A percentile compares a stretch with the other conserved stretches of the same genome.
Conservation (phyloP, 805 yeast genomes). For the Saccharomyces kudriavzevii region DNA sequence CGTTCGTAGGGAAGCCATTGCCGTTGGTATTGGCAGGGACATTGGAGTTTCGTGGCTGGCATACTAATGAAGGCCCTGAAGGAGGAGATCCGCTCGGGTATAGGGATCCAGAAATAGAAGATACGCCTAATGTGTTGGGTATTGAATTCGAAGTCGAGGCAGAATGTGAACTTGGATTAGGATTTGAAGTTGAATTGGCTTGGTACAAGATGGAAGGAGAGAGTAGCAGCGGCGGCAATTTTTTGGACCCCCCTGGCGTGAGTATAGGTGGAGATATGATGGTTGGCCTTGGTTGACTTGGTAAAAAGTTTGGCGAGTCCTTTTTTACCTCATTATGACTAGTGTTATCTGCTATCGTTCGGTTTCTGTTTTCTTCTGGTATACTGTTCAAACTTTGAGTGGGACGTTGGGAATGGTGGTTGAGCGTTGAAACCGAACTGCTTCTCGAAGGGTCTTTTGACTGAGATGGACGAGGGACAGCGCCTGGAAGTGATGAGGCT, state of each 20-base stretch:
- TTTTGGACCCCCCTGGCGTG: slow-evolving; percentile 52
- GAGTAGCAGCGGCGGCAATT: slow-evolving; percentile 37
- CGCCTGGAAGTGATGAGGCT: not conserved
- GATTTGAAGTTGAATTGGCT: not conserved
- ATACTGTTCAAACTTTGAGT: not conserved
- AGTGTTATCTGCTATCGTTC: not conserved
- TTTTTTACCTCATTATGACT: not conserved
- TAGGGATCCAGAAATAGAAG: not conserved
- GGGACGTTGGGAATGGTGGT: not conserved
- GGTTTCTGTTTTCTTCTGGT: not conserved
- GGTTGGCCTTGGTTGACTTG: slow-evolving; percentile 16
- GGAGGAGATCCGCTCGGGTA: not conserved
- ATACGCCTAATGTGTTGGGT: not conserved
- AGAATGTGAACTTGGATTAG: not conserved
- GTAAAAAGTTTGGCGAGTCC: slow-evolving; percentile 1
- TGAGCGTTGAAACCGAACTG: not conserved
- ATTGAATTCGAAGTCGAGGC: not conserved
- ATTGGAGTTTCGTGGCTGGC: not conserved
- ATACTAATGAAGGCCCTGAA: slow-evolving; percentile 8
- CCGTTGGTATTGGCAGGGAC: not conserved
- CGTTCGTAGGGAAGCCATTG: slow-evolving; percentile 1
- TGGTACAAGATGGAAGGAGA: slow-evolving; percentile 14
- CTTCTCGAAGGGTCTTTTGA: not conserved
- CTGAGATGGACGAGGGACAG: not conserved
- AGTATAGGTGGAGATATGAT: slow-evolving; percentile 36